These are phyloP conservation scores for Mortierella antarctica DNA, from an alignment of 192 early-diverging fungal genomes.

Conservation along the genomic window DNA sequence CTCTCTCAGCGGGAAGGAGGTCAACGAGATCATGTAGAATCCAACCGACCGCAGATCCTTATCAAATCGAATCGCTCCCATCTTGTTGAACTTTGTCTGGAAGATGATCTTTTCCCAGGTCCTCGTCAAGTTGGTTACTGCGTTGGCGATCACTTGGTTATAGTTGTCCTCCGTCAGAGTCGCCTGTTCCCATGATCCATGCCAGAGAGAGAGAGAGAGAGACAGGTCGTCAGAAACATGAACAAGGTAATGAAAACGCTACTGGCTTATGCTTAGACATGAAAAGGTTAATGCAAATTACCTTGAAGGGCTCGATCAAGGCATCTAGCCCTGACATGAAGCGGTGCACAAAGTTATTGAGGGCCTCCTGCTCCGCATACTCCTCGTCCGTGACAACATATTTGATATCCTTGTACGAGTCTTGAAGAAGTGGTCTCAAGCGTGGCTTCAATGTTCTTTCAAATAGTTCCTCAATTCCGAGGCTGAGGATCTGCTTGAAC, in stretches of 20 bases:
- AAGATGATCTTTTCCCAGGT: conserved; percentile 92
- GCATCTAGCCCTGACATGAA: conserved; percentile 77
- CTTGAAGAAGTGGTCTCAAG: conserved; percentile 81
- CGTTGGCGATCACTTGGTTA: conserved; percentile 66
- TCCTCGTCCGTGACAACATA: conserved; percentile 95
- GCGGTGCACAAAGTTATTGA: conserved; percentile 85
- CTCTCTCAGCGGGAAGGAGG: conserved; percentile 74
- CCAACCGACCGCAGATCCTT: conserved; percentile 86
- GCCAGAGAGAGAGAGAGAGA: conserved; percentile 3
- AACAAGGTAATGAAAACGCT: background rate
- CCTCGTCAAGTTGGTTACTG: conserved; percentile 76
- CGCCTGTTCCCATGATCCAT: conserved; percentile 48
- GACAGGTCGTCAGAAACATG: background rate
- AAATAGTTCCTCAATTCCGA: conserved; percentile 84
- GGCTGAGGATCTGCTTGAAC: conserved; percentile 72
- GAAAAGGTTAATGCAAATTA: conserved; percentile 12
- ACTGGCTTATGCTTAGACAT: background rate
- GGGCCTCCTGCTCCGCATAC: conserved; percentile 82
- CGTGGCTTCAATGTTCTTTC: conserved; percentile 81
- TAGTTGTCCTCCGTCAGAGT: conserved; percentile 78
- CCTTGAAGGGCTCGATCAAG: conserved; percentile 69
- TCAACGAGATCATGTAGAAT: conserved; percentile 70
- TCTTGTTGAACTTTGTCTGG: conserved; percentile 87
- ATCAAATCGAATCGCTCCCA: conserved; percentile 93
- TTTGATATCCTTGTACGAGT: conserved; percentile 85